These are phyloP conservation scores for Centaurea solstitialis DNA, from an alignment of 129 eudicot species.

Conservation along the genomic window DNA sequence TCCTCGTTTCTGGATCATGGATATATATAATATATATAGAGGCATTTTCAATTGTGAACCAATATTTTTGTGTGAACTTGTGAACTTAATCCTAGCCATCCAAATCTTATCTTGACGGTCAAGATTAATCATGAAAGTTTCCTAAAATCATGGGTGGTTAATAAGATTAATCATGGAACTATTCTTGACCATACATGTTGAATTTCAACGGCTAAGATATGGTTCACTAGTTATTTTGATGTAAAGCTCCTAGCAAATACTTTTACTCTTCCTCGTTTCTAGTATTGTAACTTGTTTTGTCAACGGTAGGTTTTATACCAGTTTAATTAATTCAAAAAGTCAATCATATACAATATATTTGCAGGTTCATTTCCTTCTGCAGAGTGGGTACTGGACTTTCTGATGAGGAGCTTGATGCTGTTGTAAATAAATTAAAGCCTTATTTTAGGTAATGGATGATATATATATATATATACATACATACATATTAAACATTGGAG, in stretches of 20 bases:
- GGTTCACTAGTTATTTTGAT: no score
- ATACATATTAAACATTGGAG: neutral
- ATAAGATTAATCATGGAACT: no score
- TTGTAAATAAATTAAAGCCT: constrained; percentile 85
- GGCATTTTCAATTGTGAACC: no score
- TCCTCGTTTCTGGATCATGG: neutral
- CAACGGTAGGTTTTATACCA: neutral
- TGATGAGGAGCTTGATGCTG: constrained; percentile 88
- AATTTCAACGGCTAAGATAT: no score
- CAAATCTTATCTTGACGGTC: no score
- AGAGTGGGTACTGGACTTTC: constrained; percentile 98
- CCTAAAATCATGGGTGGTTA: no score
- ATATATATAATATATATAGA: neutral
- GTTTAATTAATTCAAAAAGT: neutral
- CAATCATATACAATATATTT: constrained; percentile 23
- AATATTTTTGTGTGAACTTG: no score
- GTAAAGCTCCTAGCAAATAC: no score
- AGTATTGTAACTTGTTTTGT: neutral
- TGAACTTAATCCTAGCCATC: no score
- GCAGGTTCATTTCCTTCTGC: constrained; percentile 96
- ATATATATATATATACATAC: neutral
- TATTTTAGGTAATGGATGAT: constrained; percentile 61
- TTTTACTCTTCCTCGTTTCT: no score
- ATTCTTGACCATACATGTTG: no score
- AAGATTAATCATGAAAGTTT: no score